Conservation (phyloP, 768 basidiomycete species). For the Leucosporidium creatinivorum region DNA sequence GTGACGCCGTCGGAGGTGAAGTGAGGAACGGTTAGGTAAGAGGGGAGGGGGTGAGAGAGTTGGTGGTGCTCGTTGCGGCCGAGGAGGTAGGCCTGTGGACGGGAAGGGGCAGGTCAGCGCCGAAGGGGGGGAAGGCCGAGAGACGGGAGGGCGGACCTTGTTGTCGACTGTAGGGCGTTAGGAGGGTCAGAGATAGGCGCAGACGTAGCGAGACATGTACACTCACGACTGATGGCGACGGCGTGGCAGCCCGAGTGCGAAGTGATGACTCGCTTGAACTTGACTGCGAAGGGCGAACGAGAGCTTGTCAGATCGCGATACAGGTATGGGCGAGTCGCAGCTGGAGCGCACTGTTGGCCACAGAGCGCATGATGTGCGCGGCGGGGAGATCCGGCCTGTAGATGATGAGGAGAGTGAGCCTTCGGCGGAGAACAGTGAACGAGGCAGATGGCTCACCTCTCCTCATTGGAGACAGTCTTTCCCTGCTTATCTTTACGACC, state of each 20-base stretch:
- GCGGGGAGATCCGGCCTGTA: constrained; percentile 69
- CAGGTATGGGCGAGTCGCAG: constrained; percentile 24
- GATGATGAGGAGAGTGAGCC: not conserved
- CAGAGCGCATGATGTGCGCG: constrained; percentile 80
- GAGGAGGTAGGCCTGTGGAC: constrained; percentile 76
- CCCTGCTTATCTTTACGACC: constrained; percentile 29
- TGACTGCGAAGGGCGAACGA: constrained; percentile 9
- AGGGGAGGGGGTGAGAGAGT: constrained; percentile 22
- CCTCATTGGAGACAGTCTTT: constrained; percentile 8
- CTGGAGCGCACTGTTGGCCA: constrained; percentile 58
- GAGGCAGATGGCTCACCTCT: constrained; percentile 3
- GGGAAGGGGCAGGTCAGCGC: constrained; percentile 11
- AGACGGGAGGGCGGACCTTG: not conserved
- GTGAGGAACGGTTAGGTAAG: constrained; percentile 5
- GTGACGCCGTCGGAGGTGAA: constrained; percentile 2
- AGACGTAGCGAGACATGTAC: not conserved
- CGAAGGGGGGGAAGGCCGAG: constrained; percentile 35
- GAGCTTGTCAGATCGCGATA: not conserved
- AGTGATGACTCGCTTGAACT: constrained; percentile 25
- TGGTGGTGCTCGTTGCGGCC: constrained; percentile 59
- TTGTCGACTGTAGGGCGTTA: not conserved
- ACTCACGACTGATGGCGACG: constrained; percentile 54
- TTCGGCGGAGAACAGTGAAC: not conserved
- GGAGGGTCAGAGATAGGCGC: not conserved
- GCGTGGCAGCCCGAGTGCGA: constrained; percentile 71